Evolutionary conservation across 2,329 filamentous ascomycete species (phyloP).

Genomic region (Pestalotiopsis sp.): DNA sequence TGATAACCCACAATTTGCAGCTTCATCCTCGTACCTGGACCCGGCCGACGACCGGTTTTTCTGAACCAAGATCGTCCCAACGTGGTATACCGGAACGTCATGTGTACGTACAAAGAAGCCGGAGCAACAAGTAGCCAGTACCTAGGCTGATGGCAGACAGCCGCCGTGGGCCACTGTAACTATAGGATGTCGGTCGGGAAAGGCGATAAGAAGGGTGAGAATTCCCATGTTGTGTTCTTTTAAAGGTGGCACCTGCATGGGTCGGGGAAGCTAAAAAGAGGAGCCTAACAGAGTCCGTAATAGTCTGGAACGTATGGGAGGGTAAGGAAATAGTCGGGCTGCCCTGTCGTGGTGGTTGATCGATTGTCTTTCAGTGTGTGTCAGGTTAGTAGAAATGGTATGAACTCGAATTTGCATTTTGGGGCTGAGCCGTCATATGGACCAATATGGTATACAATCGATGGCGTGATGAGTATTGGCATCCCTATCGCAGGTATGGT

Average conservation of each 20-base stretch:
- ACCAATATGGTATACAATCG: slow-evolving; percentile 1
- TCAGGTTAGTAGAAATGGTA: not conserved
- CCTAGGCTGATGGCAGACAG: not conserved
- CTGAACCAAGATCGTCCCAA: not conserved
- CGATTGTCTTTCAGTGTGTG: not conserved
- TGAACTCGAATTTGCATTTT: not conserved
- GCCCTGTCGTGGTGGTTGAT: not conserved
- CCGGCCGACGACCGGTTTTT: not conserved
- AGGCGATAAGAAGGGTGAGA: not conserved
- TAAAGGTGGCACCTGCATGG: not conserved
- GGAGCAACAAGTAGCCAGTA: not conserved
- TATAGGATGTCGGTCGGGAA: slow-evolving; percentile 1
- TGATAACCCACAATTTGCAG: not conserved
- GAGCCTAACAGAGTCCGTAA: slow-evolving; percentile 4
- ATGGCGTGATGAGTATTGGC: slow-evolving; percentile 12
- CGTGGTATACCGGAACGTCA: not conserved
- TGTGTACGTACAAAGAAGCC: slow-evolving; percentile 1
- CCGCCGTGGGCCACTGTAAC: not conserved
- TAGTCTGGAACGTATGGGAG: slow-evolving; percentile 6
- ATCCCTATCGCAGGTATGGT: not conserved
- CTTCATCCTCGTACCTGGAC: not conserved
- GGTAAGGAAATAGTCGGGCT: not conserved
- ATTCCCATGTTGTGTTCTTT: not conserved
- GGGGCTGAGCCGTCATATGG: not conserved
- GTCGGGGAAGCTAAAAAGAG: slow-evolving; percentile 2